Evolutionary conservation across 164 flowering plant species (phyloP).

Genomic region (Taxillus chinensis): DNA sequence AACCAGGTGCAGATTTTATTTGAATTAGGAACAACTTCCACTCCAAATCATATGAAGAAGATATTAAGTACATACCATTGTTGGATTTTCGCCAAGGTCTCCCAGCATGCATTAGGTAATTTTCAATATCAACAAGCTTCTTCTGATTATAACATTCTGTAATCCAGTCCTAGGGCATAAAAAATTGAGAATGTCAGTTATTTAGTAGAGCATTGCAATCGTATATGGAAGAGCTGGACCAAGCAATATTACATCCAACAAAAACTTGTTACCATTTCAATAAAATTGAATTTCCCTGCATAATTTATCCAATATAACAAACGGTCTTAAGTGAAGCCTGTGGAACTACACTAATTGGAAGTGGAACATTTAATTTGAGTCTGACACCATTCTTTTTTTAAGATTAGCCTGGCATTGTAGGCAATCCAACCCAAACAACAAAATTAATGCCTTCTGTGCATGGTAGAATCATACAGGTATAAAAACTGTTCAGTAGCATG

Average conservation of each 20-base stretch:
- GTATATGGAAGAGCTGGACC: not conserved
- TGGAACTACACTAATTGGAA: too few species aligned
- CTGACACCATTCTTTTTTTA: too few species aligned
- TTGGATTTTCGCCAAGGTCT: slow-evolving; percentile 70
- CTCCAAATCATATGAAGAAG: not conserved
- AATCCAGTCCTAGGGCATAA: slow-evolving; percentile 65
- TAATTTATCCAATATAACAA: too few species aligned
- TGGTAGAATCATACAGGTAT: too few species aligned
- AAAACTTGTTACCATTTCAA: not conserved
- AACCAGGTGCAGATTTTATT: too few species aligned
- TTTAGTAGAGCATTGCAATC: not conserved
- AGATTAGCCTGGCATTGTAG: too few species aligned
- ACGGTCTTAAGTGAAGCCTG: too few species aligned
- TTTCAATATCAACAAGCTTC: slow-evolving; percentile 78
- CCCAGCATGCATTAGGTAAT: slow-evolving; percentile 89
- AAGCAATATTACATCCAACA: not conserved
- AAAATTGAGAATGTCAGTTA: not conserved
- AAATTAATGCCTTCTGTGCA: too few species aligned
- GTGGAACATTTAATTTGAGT: too few species aligned
- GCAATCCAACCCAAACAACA: too few species aligned
- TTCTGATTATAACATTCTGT: slow-evolving; percentile 64
- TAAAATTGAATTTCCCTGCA: not conserved
- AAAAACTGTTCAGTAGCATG: too few species aligned
- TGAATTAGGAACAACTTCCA: too few species aligned
- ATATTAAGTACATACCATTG: slow-evolving; percentile 22